Base-by-base conservation (phyloP, 306 rosid species). In the Cicer bijugum region DNA sequence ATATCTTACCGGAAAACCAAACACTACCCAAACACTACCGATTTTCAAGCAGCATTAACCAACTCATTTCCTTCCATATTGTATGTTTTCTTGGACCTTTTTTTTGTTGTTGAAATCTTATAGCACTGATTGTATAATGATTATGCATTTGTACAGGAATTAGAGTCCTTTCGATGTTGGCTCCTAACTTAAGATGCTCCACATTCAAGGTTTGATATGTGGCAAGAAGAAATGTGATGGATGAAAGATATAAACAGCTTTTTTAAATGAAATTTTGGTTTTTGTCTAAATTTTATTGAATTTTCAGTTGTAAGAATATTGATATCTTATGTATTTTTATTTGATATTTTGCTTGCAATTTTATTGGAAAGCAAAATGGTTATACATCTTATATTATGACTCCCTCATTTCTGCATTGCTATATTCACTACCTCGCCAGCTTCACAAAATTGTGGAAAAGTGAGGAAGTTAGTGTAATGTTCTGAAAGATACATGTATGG, bases 101-200 rank as follows among this genome's bases (percentile, higher is more conserved):
- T 52, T 40, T 64, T 64, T 3, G 35, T 3, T 28, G 35, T 64
- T 65, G 39, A 43, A 69, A 57, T 57, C 11, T 72, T 11, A 23
- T 8, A 40, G 12, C 0, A 35, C 67, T 66, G 56, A 71, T 64
- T 46, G 43, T 53, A 66, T 19, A 8, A 8, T 33, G 56, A 42
- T 2, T 72, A 19, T 80, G 62, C 56, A 11, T 52, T 71, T 71
- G 68, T 42, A n/a, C 84, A 83, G 82, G 82, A 67, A 52, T 66
- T 83, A 76, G 79, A 51, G 60, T 43, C 46, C 37, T 44, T 6
- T 71, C 11, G 17, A 1, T 19, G 48, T 37, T 46, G 62, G 69
- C 52, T 79, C 64, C 28, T 69, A 14, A n/a, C 66, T 57, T 44
- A 56, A 17, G 19, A 17, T 17, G 19, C 19, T 17, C 19, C 19